Base-by-base conservation (phyloP, 2,329 filamentous ascomycete species). In the Paramyrothecium sp. region DNA sequence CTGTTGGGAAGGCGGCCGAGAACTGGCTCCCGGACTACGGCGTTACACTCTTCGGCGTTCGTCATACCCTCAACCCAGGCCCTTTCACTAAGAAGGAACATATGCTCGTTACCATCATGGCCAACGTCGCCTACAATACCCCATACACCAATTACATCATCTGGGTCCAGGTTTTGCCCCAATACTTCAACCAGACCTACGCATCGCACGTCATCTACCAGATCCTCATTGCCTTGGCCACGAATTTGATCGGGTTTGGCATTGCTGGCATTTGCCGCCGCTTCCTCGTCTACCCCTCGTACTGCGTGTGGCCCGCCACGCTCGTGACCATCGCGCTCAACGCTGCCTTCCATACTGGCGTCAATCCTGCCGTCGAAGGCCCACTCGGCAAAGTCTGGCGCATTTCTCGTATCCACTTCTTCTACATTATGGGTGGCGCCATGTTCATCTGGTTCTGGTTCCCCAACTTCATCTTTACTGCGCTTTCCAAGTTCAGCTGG, bases 361-460 rank as follows among this genome's bases (percentile, higher is more conserved):
- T 66, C 58, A 77, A 78, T 57, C 60, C 69, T 1, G 60, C 71
- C 0, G 75, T 77, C 1, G 69, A 70, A 41, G 78, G 76, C 4
- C 79, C 78, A 0, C 76, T 79, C 61, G 70, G 72, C 55, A 74
- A 64, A 61, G 69, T 75, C 41, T 80, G 77, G 74, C 72, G 72
- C 58, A 73, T 84, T 54, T 78, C 79, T 3, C 76, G 80, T 5
- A 75, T 81, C 64, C 77, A 75, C 57, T 83, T 83, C 69, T 85
- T 85, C 64, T 71, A 78, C 51, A 58, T 77, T 58, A 74, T 78
- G 53, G 82, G 82, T 49, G 72, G 67, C 10, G 76, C 74, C 62
- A 84, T 84, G 79, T 85, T 85, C 52, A 63, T 83, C 12, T 86
- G 79, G 70, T 85, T 84, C 65, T 85, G 81, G 81, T 80, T 86